A percentile compares a stretch with the other conserved stretches of the same genome.
phyloP scores from a whole-genome alignment of 2,329 filamentous ascomycete genomes.

The Colletotrichum lentis region DNA sequence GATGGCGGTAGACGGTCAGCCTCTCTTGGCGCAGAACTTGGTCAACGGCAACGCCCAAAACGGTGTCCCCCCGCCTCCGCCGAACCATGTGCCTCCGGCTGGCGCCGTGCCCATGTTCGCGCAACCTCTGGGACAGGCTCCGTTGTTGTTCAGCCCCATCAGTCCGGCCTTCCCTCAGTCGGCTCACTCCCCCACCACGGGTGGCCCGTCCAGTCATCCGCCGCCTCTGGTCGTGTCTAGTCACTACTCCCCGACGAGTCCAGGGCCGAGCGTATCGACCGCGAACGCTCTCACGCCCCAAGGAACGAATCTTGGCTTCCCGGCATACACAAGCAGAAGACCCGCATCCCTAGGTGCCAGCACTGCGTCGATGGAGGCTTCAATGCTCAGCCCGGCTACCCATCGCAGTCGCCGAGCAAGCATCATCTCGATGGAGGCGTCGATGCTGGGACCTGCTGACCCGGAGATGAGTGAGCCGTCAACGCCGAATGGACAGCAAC shows the following conservation, averaged over 20 bases:
- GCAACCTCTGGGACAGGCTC: slow-evolving; percentile 31
- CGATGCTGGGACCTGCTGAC: slow-evolving; percentile 30
- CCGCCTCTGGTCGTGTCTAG: slow-evolving; percentile 31
- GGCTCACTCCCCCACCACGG: slow-evolving; percentile 19
- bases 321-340: slow-evolving; percentile 29
- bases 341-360: slow-evolving; percentile 34
- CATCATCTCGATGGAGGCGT: slow-evolving; percentile 35
- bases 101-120: slow-evolving; percentile 32
- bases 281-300: slow-evolving; percentile 35
- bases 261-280: slow-evolving; percentile 20
- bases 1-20: slow-evolving; percentile 48
- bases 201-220: slow-evolving; percentile 26
- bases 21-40: slow-evolving; percentile 35
- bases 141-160: slow-evolving; percentile 30
- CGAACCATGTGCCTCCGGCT: slow-evolving; percentile 27
- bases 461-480: slow-evolving; percentile 15
- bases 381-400: slow-evolving; percentile 32
- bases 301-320: slow-evolving; percentile 34
- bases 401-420: slow-evolving; percentile 31
- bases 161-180: slow-evolving; percentile 28
- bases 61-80: slow-evolving; percentile 30
- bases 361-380: slow-evolving; percentile 37
- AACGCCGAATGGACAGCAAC: slow-evolving; percentile 22
- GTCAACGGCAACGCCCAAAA: slow-evolving; percentile 33
- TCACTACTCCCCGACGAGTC: slow-evolving; percentile 25